Percentiles rank a stretch among this genome's conserved stretches.
phyloP scores from a whole-genome alignment of 176 grass and related monocot genomes.

The Tillandsia leiboldiana region DNA sequence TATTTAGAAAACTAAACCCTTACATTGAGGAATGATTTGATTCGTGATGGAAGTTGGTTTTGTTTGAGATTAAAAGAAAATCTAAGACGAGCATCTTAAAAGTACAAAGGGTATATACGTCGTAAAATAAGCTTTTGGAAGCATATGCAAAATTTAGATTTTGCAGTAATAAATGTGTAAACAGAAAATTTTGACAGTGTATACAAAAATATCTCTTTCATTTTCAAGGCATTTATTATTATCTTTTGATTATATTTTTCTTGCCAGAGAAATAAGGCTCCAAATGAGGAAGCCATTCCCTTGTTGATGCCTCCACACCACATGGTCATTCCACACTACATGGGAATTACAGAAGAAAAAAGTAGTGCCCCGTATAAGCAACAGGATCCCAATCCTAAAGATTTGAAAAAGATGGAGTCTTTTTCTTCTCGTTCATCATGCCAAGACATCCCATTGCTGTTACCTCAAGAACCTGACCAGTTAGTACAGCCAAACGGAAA shows the following conservation, averaged over 20 bases:
- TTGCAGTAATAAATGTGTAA: too few relatives aligned
- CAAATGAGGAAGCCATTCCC: slow-evolving; percentile 69
- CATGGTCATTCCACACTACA: slow-evolving; percentile 93
- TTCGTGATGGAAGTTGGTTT: too few relatives aligned
- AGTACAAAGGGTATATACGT: too few relatives aligned
- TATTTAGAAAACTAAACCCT: neutral
- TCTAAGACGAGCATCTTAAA: too few relatives aligned
- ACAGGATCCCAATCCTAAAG: slow-evolving; percentile 16
- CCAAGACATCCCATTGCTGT: slow-evolving; percentile 76
- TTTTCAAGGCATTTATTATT: neutral
- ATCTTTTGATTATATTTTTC: slow-evolving; percentile 1
- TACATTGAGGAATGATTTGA: too few relatives aligned
- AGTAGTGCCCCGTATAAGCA: slow-evolving; percentile 21
- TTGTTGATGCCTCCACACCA: slow-evolving; percentile 80
- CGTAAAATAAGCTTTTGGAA: too few relatives aligned
- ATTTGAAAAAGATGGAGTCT: slow-evolving; percentile 25
- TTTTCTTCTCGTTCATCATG: slow-evolving; percentile 32
- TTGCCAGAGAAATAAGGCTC: slow-evolving; percentile 72
- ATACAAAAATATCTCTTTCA: neutral
- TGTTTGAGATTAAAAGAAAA: too few relatives aligned
- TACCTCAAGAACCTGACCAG: slow-evolving; percentile 44
- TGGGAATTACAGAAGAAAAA: slow-evolving; percentile 42
- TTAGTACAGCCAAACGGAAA: slow-evolving; percentile 27
- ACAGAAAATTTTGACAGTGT: too few relatives aligned
- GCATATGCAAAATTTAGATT: too few relatives aligned